Base-by-base conservation (phyloP, 257 asterid species). In the Galeopsis tetrahit region DNA sequence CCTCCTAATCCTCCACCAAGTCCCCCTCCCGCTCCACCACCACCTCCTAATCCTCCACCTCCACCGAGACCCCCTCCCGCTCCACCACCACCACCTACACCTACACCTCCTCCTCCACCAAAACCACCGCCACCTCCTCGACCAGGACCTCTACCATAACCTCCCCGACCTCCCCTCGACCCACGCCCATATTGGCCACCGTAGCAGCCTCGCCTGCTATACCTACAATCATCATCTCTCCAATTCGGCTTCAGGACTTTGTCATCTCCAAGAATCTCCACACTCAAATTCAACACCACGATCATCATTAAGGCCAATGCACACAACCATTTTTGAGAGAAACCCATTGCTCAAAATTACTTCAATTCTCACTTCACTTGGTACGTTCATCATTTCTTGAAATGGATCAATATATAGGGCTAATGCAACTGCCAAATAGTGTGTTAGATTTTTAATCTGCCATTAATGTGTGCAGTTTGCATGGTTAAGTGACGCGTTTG, bases 141-240 rank as follows among this genome's bases (percentile, higher is more conserved):
- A 0, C 74, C 74, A 11, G 40, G 14, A 6, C 80, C 76, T 2
- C 76, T 69, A 42, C 77, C 66, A 49, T 59, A 73, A 10, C 82
- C 79, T 6, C 82, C 81, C 0, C 84, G 5, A 3, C 78, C 78
- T 2, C 85, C 78, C 1, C 83, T 40, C 0, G 70, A 15, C 3
- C 84, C 82, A 35, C 85, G 73, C 11, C 81, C 81, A 15, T 43
- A 55, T 14, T 71, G 74, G 36, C 80, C 73, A 6, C 85, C 82
- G 3, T 69, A 76, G 71, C 87, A 82, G 2, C 87, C 87, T 9
- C 84, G 66, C 15, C 87, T 72, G 15, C 84, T 83, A 48, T 38
- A 83, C 33, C 87, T 69, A 14, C 87, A 83, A 21, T 77, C 82
- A 57, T 80, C 72, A 13, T 42, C 82, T 61, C 84, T 75, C 81